These are phyloP conservation scores for Serendipita vermifera DNA, from an alignment of 768 basidiomycete species.

Conservation along the genomic window DNA sequence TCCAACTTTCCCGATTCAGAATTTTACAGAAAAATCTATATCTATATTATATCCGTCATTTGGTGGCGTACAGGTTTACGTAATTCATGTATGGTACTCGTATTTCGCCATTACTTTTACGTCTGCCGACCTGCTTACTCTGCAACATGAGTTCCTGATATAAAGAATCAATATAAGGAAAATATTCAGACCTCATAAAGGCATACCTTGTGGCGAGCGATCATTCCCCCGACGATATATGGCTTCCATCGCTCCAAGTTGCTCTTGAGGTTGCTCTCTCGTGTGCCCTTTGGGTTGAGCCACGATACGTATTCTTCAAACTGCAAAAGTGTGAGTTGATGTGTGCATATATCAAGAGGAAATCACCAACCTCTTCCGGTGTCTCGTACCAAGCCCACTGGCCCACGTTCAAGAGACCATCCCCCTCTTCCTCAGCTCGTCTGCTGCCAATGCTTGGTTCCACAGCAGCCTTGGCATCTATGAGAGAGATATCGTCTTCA, in stretches of 20 bases:
- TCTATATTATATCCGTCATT: not conserved
- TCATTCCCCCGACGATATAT: slow-evolving; percentile 67
- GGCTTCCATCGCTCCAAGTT: slow-evolving; percentile 71
- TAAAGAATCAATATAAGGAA: not conserved
- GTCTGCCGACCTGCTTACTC: not conserved
- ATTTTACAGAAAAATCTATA: too few relatives aligned
- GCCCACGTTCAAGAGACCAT: slow-evolving; percentile 53
- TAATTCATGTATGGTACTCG: slow-evolving; percentile 3
- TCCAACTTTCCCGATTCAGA: too few relatives aligned
- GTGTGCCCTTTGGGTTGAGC: slow-evolving; percentile 84
- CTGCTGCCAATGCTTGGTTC: slow-evolving; percentile 43
- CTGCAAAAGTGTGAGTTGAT: slow-evolving; percentile 30
- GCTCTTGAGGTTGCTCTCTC: slow-evolving; percentile 71
- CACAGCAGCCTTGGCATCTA: slow-evolving; percentile 44
- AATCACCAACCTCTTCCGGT: slow-evolving; percentile 60
- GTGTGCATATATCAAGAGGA: slow-evolving; percentile 14
- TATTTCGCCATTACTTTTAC: not conserved
- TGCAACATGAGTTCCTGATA: not conserved
- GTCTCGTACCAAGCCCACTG: slow-evolving; percentile 91
- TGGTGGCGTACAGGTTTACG: slow-evolving; percentile 3
- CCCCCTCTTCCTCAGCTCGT: slow-evolving; percentile 68
- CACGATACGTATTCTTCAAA: slow-evolving; percentile 72
- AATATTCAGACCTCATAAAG: not conserved
- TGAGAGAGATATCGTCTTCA: slow-evolving; percentile 61
- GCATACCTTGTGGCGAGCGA: slow-evolving; percentile 59